These are phyloP conservation scores for Stephanodiscus minutulus DNA, from an alignment of 108 stramenopile species.

Conservation along the genomic window DNA sequence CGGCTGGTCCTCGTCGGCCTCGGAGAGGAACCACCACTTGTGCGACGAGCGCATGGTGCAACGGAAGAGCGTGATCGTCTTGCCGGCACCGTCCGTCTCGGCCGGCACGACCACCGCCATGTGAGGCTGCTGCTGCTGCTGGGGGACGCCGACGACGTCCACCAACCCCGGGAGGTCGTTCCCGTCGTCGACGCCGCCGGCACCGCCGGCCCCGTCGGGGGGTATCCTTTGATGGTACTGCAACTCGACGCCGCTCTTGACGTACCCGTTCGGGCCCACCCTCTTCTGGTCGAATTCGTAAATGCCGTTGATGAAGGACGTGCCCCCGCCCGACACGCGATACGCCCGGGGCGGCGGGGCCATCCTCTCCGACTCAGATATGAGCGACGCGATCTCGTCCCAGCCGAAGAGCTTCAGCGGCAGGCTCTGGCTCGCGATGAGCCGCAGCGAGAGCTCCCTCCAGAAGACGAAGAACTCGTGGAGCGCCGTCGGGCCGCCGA, in stretches of 20 bases:
- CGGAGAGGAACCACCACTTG: conserved; percentile 98
- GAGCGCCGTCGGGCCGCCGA: conserved; percentile 21
- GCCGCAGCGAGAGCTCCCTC: conserved; percentile 59
- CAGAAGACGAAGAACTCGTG: conserved; percentile 74
- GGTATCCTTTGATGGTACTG: conserved; percentile 57
- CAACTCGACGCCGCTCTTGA: conserved; percentile 50
- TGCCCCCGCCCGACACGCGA: conserved; percentile 73
- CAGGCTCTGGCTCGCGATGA: conserved; percentile 75
- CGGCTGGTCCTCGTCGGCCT: conserved; percentile 93
- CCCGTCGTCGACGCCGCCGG: background rate
- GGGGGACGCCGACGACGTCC: background rate
- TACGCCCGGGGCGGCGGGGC: conserved; percentile 78
- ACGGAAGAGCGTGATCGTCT: conserved; percentile 88
- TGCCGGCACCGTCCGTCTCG: conserved; percentile 54
- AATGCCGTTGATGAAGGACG: conserved; percentile 78
- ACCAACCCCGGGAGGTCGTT: background rate
- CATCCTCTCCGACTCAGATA: conserved; percentile 56
- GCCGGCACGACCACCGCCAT: conserved; percentile 26
- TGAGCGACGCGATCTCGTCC: conserved; percentile 77
- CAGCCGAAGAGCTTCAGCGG: conserved; percentile 86
- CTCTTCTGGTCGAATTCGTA: conserved; percentile 64
- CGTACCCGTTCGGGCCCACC: conserved; percentile 63
- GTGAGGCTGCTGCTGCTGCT: background rate
- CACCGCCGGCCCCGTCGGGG: background rate
- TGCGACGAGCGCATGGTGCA: conserved; percentile 95